Conservation (phyloP, 1,284 basidiomycete genomes). For the Rhodotorula sp. region DNA sequence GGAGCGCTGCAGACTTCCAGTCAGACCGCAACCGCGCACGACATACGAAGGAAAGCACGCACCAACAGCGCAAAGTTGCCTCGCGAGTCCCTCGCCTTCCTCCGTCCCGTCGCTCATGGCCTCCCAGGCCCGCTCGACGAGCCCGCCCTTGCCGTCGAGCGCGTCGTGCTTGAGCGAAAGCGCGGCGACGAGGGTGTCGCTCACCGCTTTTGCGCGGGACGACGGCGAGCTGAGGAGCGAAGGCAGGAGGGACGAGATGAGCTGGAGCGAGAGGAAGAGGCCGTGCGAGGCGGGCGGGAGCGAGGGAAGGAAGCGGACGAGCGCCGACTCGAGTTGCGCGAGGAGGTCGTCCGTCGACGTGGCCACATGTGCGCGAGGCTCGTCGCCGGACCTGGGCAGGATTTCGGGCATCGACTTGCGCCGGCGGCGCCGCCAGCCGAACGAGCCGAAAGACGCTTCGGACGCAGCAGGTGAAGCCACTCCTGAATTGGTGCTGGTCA, state of each 20-base stretch:
- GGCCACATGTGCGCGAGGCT: background rate
- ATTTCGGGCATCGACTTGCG: background rate
- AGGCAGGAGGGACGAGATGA: conserved; percentile 7
- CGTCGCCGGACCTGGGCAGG: too few relatives aligned
- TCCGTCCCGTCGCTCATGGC: conserved; percentile 8
- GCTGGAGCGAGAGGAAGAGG: conserved; percentile 9
- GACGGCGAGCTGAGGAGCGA: background rate
- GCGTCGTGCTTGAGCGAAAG: conserved; percentile 2
- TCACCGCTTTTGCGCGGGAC: conserved; percentile 1
- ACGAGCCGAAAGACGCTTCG: too few relatives aligned
- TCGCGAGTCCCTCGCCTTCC: background rate
- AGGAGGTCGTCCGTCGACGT: conserved; percentile 12
- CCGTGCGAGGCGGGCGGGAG: background rate
- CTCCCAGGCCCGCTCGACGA: conserved; percentile 1
- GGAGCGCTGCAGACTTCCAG: background rate
- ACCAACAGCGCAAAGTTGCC: background rate
- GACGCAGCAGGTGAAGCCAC: too few relatives aligned
- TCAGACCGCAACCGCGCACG: background rate
- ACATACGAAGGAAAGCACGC: too few relatives aligned
- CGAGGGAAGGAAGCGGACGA: background rate
- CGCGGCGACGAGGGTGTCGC: conserved; percentile 1
- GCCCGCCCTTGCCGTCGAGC: conserved; percentile 1
- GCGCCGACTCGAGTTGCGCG: background rate
- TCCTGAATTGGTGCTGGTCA: too few relatives aligned
- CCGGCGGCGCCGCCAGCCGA: background rate